These are phyloP conservation scores for Brasilioporus rufonigricans DNA, from an alignment of 768 basidiomycete species.

Conservation along the genomic window DNA sequence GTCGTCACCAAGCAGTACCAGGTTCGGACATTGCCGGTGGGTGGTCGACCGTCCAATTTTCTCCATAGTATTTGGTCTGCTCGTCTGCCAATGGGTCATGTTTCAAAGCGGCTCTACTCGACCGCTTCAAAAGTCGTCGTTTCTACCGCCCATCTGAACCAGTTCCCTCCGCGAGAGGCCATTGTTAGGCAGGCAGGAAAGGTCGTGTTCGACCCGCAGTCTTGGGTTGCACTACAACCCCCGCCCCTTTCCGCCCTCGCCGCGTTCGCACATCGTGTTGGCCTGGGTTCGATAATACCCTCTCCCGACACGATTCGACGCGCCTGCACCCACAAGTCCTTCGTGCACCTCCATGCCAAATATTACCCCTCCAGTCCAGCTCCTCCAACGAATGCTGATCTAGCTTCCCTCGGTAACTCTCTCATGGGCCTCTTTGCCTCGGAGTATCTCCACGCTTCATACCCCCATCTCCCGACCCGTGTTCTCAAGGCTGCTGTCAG, in stretches of 20 bases:
- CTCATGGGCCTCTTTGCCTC: constrained; percentile 87
- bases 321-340: constrained; percentile 79
- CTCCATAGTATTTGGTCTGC: neutral
- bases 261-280: constrained; percentile 76
- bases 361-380: constrained; percentile 53
- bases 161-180: constrained; percentile 63
- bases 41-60: constrained; percentile 28
- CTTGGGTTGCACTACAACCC: constrained; percentile 71
- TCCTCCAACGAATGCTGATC: constrained; percentile 70
- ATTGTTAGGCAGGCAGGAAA: constrained; percentile 34
- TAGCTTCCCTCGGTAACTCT: constrained; percentile 78
- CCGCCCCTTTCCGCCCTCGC: constrained; percentile 68
- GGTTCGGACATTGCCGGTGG: constrained; percentile 30
- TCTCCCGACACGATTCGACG: constrained; percentile 59
- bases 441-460: constrained; percentile 76
- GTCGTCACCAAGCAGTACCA: neutral
- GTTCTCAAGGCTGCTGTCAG: constrained; percentile 90
- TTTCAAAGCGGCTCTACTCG: constrained; percentile 50
- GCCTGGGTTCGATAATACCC: constrained; percentile 56
- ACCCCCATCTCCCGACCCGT: constrained; percentile 88
- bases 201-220: constrained; percentile 57
- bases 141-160: constrained; percentile 50
- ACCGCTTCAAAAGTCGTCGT: constrained; percentile 50
- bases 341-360: constrained; percentile 51
- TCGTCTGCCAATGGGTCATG: constrained; percentile 51